Evolutionary conservation across 2,329 filamentous ascomycete genomes (phyloP).

Genomic region (Pleoardoris graminearum): DNA sequence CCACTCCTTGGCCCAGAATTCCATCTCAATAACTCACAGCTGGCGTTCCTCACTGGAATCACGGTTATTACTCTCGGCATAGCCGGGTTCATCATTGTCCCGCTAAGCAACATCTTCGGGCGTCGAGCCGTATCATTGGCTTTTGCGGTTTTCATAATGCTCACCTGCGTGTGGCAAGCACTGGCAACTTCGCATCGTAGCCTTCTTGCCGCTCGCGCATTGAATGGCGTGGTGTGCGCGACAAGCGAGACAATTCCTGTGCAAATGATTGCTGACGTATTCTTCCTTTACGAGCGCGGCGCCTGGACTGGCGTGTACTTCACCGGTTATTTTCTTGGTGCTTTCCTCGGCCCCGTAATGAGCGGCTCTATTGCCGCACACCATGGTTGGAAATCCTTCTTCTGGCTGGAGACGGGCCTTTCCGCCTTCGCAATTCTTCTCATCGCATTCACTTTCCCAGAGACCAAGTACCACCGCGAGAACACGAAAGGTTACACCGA

Average conservation of each 20-base stretch:
- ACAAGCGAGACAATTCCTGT: slow-evolving; percentile 50
- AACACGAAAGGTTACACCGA: slow-evolving; percentile 2
- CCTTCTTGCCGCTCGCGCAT: slow-evolving; percentile 48
- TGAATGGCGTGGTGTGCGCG: slow-evolving; percentile 50
- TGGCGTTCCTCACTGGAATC: slow-evolving; percentile 48
- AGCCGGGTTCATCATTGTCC: slow-evolving; percentile 51
- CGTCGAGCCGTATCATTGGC: slow-evolving; percentile 47
- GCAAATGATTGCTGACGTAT: slow-evolving; percentile 51
- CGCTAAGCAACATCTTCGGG: slow-evolving; percentile 51
- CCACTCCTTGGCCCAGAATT: slow-evolving; percentile 48
- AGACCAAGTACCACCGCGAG: slow-evolving; percentile 48
- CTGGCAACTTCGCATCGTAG: slow-evolving; percentile 48
- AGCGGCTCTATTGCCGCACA: slow-evolving; percentile 47
- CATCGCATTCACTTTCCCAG: slow-evolving; percentile 48
- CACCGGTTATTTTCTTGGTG: slow-evolving; percentile 48
- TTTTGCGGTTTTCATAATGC: slow-evolving; percentile 46
- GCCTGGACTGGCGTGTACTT: slow-evolving; percentile 47
- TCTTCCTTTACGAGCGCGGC: slow-evolving; percentile 51
- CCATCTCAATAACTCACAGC: slow-evolving; percentile 46
- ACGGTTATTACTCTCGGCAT: slow-evolving; percentile 52
- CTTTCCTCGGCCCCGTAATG: slow-evolving; percentile 52
- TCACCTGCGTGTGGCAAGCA: slow-evolving; percentile 51
- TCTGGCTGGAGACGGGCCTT: slow-evolving; percentile 51
- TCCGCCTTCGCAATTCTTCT: slow-evolving; percentile 46
- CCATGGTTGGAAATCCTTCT: slow-evolving; percentile 53